phyloP scores from a whole-genome alignment of 2,329 filamentous ascomycete genomes.

The Trichoderma aggressivum region DNA sequence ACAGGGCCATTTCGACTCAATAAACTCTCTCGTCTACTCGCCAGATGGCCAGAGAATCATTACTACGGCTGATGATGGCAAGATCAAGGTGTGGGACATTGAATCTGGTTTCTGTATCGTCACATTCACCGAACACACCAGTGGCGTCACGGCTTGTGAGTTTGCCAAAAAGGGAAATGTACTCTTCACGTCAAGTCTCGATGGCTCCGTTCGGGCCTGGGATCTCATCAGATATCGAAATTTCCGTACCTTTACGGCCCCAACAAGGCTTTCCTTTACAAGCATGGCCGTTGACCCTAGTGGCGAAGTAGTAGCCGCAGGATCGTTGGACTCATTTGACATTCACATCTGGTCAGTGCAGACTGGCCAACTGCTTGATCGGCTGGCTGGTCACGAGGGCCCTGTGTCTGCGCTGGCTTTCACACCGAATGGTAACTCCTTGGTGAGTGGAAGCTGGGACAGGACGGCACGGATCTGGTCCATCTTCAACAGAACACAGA shows the following conservation, averaged over 20 bases:
- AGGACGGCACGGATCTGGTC: conserved; percentile 94
- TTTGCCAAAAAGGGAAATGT: conserved; percentile 96
- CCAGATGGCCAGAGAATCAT: conserved; percentile 91
- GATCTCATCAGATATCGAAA: conserved; percentile 94
- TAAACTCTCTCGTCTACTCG: conserved; percentile 90
- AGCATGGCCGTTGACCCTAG: conserved; percentile 95
- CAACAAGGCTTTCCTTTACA: conserved; percentile 85
- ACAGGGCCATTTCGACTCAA: conserved; percentile 93
- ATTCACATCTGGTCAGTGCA: conserved; percentile 99
- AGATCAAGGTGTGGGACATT: conserved; percentile 98
- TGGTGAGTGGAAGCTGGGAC: conserved; percentile 96
- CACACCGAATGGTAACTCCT: conserved; percentile 74
- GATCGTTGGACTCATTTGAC: conserved; percentile 92
- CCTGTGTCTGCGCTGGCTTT: conserved; percentile 88
- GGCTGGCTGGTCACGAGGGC: conserved; percentile 87
- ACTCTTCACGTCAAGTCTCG: conserved; percentile 89
- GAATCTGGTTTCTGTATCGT: conserved; percentile 96
- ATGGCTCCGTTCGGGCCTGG: conserved; percentile 93
- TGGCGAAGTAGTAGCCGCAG: conserved; percentile 92
- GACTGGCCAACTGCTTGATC: conserved; percentile 90
- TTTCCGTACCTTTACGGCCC: conserved; percentile 95
- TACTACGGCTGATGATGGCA: conserved; percentile 92
- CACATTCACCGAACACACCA: conserved; percentile 95
- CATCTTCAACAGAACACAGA: conserved; percentile 90
- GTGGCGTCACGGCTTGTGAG: conserved; percentile 88